Conservation (phyloP, 768 basidiomycete genomes). For the Pisolithus microcarpus region DNA sequence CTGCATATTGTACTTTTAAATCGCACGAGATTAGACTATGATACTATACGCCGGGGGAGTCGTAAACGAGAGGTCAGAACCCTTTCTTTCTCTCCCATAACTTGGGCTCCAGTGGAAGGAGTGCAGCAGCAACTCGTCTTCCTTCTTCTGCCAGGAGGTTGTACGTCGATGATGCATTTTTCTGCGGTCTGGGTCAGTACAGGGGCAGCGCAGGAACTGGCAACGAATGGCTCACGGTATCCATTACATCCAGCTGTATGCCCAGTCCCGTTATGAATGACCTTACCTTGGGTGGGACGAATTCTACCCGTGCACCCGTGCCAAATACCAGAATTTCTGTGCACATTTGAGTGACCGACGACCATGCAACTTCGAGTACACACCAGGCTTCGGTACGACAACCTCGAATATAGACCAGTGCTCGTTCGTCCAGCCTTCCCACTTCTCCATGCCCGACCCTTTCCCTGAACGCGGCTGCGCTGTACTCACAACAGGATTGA, state of each 20-base stretch:
- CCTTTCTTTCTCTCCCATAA: conserved; percentile 38
- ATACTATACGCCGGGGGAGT: conserved; percentile 10
- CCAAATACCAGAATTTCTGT: conserved; percentile 88
- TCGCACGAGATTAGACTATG: conserved; percentile 1
- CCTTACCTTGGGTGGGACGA: conserved; percentile 61
- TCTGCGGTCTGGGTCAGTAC: conserved; percentile 31
- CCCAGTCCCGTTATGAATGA: conserved; percentile 67
- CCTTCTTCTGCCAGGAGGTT: conserved; percentile 93
- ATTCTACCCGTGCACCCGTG: conserved; percentile 66
- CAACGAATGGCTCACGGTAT: conserved; percentile 47
- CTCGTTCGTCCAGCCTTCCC: conserved; percentile 66
- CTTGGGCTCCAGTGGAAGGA: conserved; percentile 59
- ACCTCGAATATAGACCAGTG: conserved; percentile 78
- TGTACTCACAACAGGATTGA: not conserved
- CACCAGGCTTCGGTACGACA: conserved; percentile 82
- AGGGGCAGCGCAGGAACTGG: not conserved
- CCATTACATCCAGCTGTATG: conserved; percentile 85
- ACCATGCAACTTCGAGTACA: conserved; percentile 16
- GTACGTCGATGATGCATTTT: conserved; percentile 93
- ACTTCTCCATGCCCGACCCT: conserved; percentile 22
- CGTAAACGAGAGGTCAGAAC: not conserved
- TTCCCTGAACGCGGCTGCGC: not conserved
- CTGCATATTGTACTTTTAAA: conserved; percentile 7
- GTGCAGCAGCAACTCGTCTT: conserved; percentile 81
- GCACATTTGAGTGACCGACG: not conserved